Evolutionary conservation across 2,329 filamentous ascomycete genomes (phyloP).

Genomic region (Plectosphaerella plurivora): DNA sequence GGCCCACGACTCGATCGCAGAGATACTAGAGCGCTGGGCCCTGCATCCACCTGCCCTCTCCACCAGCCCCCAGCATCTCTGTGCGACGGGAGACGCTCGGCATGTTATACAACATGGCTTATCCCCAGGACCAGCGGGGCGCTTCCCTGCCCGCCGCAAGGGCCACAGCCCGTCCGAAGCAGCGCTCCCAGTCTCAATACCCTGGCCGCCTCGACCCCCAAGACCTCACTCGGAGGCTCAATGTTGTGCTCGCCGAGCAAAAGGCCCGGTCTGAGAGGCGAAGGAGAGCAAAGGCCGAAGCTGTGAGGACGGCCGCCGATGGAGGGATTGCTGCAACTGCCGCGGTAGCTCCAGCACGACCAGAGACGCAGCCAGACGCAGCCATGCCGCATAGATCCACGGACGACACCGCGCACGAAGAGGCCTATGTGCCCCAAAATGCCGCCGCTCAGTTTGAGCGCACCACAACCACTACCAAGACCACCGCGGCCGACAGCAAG

Average conservation of each 20-base stretch:
- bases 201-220: conserved; percentile 44
- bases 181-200: conserved; percentile 7
- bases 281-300: conserved; percentile 20
- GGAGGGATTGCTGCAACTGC: conserved; percentile 2
- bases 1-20: background rate
- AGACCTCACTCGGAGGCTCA: conserved; percentile 49
- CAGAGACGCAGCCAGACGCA: conserved; percentile 1
- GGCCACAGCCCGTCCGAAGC: conserved; percentile 6
- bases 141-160: background rate
- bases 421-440: conserved; percentile 44
- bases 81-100: background rate
- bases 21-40: background rate
- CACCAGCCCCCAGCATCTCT: no score
- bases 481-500: conserved; percentile 13
- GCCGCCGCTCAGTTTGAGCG: conserved; percentile 51
- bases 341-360: conserved; percentile 1
- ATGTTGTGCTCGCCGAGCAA: conserved; percentile 45
- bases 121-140: conserved; percentile 14
- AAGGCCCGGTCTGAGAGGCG: conserved; percentile 33
- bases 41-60: no score
- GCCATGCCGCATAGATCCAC: conserved; percentile 5
- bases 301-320: conserved; percentile 9
- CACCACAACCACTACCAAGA: conserved; percentile 43
- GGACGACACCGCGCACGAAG: background rate
- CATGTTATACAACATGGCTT: conserved; percentile 20